phyloP scores from a whole-genome alignment of 208 protist genomes.

The Leishmania aethiopica region DNA sequence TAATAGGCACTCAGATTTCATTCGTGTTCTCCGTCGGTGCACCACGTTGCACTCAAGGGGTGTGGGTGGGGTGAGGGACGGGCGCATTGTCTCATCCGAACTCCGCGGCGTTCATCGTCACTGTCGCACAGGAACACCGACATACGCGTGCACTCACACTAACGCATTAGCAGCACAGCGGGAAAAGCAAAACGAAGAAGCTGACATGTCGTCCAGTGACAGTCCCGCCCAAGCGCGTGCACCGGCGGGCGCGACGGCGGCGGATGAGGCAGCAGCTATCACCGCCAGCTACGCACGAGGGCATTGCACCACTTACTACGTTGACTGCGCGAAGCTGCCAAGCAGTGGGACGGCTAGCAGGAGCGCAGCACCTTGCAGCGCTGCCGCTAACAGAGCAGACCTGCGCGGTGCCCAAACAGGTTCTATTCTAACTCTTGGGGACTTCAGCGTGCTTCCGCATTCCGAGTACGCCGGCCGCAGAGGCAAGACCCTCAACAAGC shows the following conservation, averaged over 20 bases:
- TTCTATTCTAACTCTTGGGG: conserved; percentile 16
- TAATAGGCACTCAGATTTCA: background rate
- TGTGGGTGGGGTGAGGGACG: background rate
- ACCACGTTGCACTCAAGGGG: background rate
- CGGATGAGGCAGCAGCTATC: conserved; percentile 28
- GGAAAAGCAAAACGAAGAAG: background rate
- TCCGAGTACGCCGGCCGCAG: conserved; percentile 49
- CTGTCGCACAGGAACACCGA: background rate
- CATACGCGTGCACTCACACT: background rate
- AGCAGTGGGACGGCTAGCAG: background rate
- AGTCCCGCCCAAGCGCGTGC: background rate
- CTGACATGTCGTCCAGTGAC: background rate
- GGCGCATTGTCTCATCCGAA: background rate
- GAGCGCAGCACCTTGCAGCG: background rate
- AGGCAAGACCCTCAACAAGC: conserved; percentile 44
- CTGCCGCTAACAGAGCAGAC: background rate
- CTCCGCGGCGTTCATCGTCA: background rate
- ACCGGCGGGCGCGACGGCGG: background rate
- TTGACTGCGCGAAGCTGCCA: conserved; percentile 40
- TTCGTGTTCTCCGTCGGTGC: background rate
- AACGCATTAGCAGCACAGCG: background rate
- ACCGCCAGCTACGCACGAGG: conserved; percentile 21
- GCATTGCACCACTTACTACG: conserved; percentile 46
- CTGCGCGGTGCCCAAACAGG: background rate
- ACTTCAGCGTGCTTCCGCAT: conserved; percentile 69